phyloP scores from a whole-genome alignment of 805 yeast genomes.

The Wickerhamomyces strasburgensis region DNA sequence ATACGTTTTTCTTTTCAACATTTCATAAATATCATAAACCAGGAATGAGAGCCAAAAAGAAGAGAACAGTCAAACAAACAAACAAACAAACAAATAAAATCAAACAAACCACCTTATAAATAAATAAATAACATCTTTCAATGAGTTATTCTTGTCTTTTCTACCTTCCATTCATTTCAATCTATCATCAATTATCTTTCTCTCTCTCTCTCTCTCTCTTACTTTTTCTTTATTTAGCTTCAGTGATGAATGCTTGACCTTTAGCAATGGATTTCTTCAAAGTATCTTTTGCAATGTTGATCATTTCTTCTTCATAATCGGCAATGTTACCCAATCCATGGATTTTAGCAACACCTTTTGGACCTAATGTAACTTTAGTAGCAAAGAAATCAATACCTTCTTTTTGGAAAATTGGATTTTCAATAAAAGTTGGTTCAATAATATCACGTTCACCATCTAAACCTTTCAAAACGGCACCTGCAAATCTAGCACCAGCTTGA shows the following conservation, averaged over 20 bases:
- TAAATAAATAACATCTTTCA: no score
- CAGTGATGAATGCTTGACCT: constrained; percentile 84
- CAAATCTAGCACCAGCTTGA: constrained; percentile 79
- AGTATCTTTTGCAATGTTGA: constrained; percentile 66
- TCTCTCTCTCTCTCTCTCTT: background rate
- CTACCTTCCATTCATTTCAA: constrained; percentile 5
- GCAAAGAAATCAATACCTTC: constrained; percentile 97
- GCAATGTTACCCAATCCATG: constrained; percentile 73
- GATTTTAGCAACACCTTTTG: constrained; percentile 78
- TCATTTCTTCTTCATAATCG: constrained; percentile 77
- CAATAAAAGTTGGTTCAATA: constrained; percentile 67
- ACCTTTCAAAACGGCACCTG: constrained; percentile 61
- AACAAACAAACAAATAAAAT: no score
- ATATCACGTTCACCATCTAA: constrained; percentile 59
- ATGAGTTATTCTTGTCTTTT: no score
- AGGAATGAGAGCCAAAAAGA: no score
- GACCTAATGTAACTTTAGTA: constrained; percentile 89
- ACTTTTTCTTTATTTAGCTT: constrained; percentile 48
- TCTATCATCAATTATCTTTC: background rate
- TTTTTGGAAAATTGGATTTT: constrained; percentile 71
- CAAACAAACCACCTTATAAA: no score
- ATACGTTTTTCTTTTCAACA: no score
- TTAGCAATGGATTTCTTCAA: constrained; percentile 66
- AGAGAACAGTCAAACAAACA: no score
- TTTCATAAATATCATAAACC: no score